phyloP scores from a whole-genome alignment of 176 grass and related monocot species.

The Carex parvula region DNA sequence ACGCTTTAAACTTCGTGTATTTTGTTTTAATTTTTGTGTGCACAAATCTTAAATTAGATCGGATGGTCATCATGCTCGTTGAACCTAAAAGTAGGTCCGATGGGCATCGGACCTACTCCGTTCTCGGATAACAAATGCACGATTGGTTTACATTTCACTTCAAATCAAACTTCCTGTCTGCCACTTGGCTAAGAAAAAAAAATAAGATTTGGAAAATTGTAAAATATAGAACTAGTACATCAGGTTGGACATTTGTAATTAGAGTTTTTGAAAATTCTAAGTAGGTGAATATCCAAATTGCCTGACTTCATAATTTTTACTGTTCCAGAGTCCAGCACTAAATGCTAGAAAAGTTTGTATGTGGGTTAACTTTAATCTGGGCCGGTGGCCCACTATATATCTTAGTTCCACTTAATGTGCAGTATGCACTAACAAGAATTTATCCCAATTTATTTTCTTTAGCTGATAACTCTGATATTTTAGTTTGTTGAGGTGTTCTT shows the following conservation, averaged over 20 bases:
- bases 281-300: too few relatives aligned
- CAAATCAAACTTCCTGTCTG: constrained; percentile 2
- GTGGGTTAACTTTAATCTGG: not conserved
- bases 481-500: too few relatives aligned
- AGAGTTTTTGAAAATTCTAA: not conserved
- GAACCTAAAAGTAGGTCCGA: too few relatives aligned
- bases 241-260: not conserved
- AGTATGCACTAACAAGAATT: too few relatives aligned
- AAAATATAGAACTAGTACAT: not conserved
- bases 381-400: not conserved
- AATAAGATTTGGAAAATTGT: not conserved
- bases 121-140: not conserved
- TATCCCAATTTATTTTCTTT: too few relatives aligned
- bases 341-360: not conserved
- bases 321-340: not conserved
- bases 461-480: too few relatives aligned
- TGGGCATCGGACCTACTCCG: too few relatives aligned
- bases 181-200: not conserved
- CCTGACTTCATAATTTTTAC: not conserved
- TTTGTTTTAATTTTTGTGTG: too few relatives aligned
- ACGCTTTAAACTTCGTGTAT: too few relatives aligned
- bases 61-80: too few relatives aligned
- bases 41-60: too few relatives aligned
- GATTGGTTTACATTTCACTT: not conserved
- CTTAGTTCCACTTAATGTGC: too few relatives aligned